phyloP scores from a whole-genome alignment of 495 filamentous ascomycete species.

The Lophiostoma macrostomum region DNA sequence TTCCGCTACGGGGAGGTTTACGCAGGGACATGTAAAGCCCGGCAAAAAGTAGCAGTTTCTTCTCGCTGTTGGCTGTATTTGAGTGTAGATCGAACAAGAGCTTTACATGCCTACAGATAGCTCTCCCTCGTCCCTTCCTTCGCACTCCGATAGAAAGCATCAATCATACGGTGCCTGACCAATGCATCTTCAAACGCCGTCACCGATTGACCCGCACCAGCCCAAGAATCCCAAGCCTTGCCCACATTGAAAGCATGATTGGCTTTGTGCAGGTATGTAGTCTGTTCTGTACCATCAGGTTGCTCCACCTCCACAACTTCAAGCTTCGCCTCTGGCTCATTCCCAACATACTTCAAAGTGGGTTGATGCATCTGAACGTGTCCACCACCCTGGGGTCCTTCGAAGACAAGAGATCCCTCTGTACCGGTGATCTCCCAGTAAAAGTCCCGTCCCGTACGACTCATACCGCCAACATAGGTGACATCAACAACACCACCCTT shows the following conservation, averaged over 20 bases:
- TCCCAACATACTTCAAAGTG: slow-evolving; percentile 34
- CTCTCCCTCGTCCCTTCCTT: slow-evolving; percentile 16
- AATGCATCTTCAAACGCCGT: slow-evolving; percentile 48
- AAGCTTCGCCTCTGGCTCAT: slow-evolving; percentile 36
- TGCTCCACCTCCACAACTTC: slow-evolving; percentile 46
- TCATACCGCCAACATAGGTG: not conserved
- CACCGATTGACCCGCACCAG: slow-evolving; percentile 33
- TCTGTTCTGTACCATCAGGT: too few relatives aligned
- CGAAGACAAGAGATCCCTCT: slow-evolving; percentile 17
- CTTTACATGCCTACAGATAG: slow-evolving; percentile 19
- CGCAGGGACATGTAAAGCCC: too few relatives aligned
- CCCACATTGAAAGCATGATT: slow-evolving; percentile 45
- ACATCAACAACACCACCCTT: slow-evolving; percentile 20
- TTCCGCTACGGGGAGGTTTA: too few relatives aligned
- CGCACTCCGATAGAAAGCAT: slow-evolving; percentile 34
- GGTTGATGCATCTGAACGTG: slow-evolving; percentile 40
- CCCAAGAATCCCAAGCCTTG: slow-evolving; percentile 51
- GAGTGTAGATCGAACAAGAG: too few relatives aligned
- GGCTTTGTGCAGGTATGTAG: not conserved
- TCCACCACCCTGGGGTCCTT: slow-evolving; percentile 10
- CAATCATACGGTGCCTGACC: slow-evolving; percentile 41
- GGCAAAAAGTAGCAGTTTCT: too few relatives aligned
- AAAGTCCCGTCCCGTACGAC: slow-evolving; percentile 14
- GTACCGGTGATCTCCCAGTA: slow-evolving; percentile 31
- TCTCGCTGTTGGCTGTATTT: too few relatives aligned